These are phyloP conservation scores for Paxillus ammoniavirescens DNA, from an alignment of 768 basidiomycete species.

Conservation along the genomic window DNA sequence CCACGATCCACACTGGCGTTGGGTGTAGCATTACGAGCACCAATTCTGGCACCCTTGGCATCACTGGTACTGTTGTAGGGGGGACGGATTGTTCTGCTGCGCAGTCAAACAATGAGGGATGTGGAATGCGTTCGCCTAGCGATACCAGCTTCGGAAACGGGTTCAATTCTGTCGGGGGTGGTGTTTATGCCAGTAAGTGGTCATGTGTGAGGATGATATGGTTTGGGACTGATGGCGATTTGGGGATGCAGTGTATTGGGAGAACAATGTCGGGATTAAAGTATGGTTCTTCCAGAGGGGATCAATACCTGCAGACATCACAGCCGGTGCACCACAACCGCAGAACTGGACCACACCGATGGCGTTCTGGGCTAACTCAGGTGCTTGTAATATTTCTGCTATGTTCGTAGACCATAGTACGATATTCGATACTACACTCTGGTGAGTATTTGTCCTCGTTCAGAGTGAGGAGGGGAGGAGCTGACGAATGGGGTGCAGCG, in stretches of 20 bases:
- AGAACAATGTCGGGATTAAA: slow-evolving; percentile 70
- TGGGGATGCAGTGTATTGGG: slow-evolving; percentile 16
- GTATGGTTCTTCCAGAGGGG: slow-evolving; percentile 81
- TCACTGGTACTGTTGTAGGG: slow-evolving; percentile 64
- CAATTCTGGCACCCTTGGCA: slow-evolving; percentile 45
- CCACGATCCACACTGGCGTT: slow-evolving; percentile 73
- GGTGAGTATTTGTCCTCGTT: slow-evolving; percentile 40
- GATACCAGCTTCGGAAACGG: slow-evolving; percentile 74
- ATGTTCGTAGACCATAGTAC: slow-evolving; percentile 77
- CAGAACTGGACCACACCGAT: slow-evolving; percentile 72
- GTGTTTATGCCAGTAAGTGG: slow-evolving; percentile 84
- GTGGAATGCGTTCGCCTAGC: slow-evolving; percentile 66
- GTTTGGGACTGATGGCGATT: background rate
- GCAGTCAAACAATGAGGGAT: slow-evolving; percentile 75
- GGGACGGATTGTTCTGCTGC: slow-evolving; percentile 70
- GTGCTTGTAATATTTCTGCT: slow-evolving; percentile 68
- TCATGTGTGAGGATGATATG: background rate
- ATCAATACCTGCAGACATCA: slow-evolving; percentile 76
- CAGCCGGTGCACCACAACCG: slow-evolving; percentile 69
- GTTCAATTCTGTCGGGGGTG: slow-evolving; percentile 84
- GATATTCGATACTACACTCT: slow-evolving; percentile 86
- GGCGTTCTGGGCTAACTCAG: slow-evolving; percentile 73
- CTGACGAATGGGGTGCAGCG: slow-evolving; percentile 42
- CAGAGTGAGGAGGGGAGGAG: background rate
- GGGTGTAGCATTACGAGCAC: slow-evolving; percentile 65